Percentiles rank a stretch among this genome's conserved stretches.
These are phyloP conservation scores for Aspergillus sp. DNA, from an alignment of 2,329 filamentous ascomycete species.

Conservation along the genomic window DNA sequence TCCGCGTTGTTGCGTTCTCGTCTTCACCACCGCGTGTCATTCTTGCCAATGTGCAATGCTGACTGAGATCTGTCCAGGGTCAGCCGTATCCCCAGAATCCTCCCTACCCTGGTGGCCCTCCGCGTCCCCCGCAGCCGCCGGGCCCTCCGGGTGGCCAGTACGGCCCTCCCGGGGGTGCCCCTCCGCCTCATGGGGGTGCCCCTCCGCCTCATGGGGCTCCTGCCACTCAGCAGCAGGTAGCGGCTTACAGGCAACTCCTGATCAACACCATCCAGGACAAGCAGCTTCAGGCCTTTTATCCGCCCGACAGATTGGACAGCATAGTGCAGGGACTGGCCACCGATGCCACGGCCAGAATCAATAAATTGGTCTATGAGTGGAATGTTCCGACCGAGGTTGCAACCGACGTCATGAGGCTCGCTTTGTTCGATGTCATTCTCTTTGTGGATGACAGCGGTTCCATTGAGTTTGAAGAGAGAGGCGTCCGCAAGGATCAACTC, in stretches of 20 bases:
- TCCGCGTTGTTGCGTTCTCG: constrained; percentile 5
- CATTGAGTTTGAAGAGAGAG: constrained; percentile 59
- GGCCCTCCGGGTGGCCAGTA: constrained; percentile 17
- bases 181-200: constrained; percentile 21
- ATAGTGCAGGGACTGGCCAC: constrained; percentile 24
- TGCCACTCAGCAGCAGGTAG: constrained; percentile 41
- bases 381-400: constrained; percentile 51
- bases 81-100: constrained; percentile 20
- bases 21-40: background rate
- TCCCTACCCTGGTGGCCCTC: constrained; percentile 12
- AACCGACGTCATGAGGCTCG: constrained; percentile 54
- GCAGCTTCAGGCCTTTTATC: constrained; percentile 49
- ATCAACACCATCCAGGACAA: constrained; percentile 52
- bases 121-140: constrained; percentile 10
- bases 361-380: constrained; percentile 49
- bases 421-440: constrained; percentile 53
- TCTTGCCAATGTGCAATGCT: constrained; percentile 1
- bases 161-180: constrained; percentile 18
- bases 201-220: constrained; percentile 28
- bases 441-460: constrained; percentile 62
- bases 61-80: constrained; percentile 10
- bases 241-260: constrained; percentile 48
- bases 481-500: constrained; percentile 57
- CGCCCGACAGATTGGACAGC: constrained; percentile 38
- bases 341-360: constrained; percentile 38